These are phyloP conservation scores for Phytophthora crassamura DNA, from an alignment of 352 stramenopile species.

Conservation along the genomic window DNA sequence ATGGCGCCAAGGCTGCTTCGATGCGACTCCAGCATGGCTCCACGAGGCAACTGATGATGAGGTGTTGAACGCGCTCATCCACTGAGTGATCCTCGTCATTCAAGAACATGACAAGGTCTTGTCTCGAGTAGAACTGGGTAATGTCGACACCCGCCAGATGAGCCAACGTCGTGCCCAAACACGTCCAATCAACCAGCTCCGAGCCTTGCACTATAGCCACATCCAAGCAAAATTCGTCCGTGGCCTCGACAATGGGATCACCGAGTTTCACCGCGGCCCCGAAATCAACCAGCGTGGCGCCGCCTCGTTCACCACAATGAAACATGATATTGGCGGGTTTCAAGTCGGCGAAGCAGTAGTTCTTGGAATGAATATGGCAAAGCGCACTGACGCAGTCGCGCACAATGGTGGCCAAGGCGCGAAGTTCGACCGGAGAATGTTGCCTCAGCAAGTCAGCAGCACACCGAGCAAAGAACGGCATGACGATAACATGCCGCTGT, in stretches of 20 bases:
- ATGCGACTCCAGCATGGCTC: neutral
- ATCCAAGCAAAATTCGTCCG: too few species aligned
- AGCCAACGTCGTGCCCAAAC: too few species aligned
- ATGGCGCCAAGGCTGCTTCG: neutral
- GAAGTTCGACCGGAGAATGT: too few species aligned
- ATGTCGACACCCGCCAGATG: too few species aligned
- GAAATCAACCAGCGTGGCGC: conserved; percentile 9
- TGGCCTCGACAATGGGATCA: too few species aligned
- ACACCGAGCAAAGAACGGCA: conserved; percentile 15
- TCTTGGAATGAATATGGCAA: conserved; percentile 7
- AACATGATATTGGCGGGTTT: conserved; percentile 14
- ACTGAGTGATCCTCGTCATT: neutral
- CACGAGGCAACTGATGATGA: conserved; percentile 3
- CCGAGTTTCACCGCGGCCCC: too few species aligned
- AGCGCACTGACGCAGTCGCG: conserved; percentile 5
- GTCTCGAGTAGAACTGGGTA: too few species aligned
- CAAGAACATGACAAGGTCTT: neutral
- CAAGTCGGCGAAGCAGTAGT: conserved; percentile 7
- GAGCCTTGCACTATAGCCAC: too few species aligned
- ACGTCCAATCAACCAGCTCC: too few species aligned
- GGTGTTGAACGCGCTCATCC: neutral
- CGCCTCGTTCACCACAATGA: conserved; percentile 10
- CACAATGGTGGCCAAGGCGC: too few species aligned
- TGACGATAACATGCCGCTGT: conserved; percentile 9
- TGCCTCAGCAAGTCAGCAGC: conserved; percentile 1